Percentiles rank a stretch among this genome's conserved stretches.
phyloP scores from a whole-genome alignment of 2,329 filamentous ascomycete genomes.

The Sporothrix luriei region DNA sequence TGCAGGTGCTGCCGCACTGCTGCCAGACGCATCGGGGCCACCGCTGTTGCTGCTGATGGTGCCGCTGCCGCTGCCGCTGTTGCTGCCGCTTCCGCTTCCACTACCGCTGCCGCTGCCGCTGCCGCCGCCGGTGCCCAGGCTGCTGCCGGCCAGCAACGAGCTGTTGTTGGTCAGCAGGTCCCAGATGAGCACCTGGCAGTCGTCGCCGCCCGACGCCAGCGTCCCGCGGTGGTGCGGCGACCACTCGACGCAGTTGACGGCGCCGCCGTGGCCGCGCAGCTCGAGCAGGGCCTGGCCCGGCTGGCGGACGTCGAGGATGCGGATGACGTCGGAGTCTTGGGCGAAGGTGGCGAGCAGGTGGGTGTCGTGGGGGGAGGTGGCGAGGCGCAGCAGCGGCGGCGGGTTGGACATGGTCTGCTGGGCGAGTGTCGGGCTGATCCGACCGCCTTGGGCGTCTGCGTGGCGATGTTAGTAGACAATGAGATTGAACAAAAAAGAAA shows the following conservation, averaged over 20 bases:
- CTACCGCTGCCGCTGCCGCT: slow-evolving; percentile 28
- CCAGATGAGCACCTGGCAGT: slow-evolving; percentile 90
- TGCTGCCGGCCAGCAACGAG: slow-evolving; percentile 34
- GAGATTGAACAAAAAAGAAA: neutral
- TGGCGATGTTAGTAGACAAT: neutral
- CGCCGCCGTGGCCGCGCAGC: slow-evolving; percentile 80
- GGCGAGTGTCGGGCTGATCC: slow-evolving; percentile 72
- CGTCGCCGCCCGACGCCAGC: slow-evolving; percentile 87
- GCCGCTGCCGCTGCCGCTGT: neutral
- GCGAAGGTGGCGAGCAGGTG: slow-evolving; percentile 97
- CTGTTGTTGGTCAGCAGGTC: slow-evolving; percentile 74
- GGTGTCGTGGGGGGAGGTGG: slow-evolving; percentile 91
- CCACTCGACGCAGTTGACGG: slow-evolving; percentile 95
- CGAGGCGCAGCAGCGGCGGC: slow-evolving; percentile 75
- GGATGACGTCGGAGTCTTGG: slow-evolving; percentile 86
- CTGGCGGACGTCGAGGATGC: slow-evolving; percentile 93
- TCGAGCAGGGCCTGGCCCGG: slow-evolving; percentile 94
- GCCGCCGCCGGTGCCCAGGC: neutral
- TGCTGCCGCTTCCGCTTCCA: neutral
- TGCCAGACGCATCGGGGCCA: neutral
- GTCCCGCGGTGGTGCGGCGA: slow-evolving; percentile 79
- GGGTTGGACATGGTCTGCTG: slow-evolving; percentile 77
- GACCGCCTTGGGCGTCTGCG: slow-evolving; percentile 59
- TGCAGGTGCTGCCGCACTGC: slow-evolving; percentile 34
- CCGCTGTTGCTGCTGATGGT: slow-evolving; percentile 30